Percentiles rank a stretch among this genome's conserved stretches.
Evolutionary conservation across 306 rosid species (phyloP).

Genomic region (Quercus berberidifolia): DNA sequence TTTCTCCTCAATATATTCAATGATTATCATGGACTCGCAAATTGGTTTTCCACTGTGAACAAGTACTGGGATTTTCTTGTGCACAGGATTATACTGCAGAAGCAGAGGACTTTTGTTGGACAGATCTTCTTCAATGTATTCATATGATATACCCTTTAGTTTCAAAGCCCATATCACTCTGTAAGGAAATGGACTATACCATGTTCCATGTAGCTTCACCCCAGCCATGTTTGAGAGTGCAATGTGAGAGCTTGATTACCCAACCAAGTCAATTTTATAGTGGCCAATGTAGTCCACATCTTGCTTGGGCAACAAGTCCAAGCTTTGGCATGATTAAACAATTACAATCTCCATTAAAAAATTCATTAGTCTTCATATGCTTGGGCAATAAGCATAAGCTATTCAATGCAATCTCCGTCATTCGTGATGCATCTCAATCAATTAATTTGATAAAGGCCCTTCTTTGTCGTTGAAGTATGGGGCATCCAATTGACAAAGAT

Average conservation of each 20-base stretch:
- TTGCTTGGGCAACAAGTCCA: no score
- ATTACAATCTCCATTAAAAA: no score
- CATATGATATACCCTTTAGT: slow-evolving; percentile 45
- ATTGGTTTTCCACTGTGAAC: slow-evolving; percentile 51
- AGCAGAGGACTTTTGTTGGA: slow-evolving; percentile 39
- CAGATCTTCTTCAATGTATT: slow-evolving; percentile 49
- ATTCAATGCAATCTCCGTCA: no score
- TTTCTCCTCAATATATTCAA: slow-evolving; percentile 45
- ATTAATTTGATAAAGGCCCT: no score
- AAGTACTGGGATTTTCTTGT: slow-evolving; percentile 51
- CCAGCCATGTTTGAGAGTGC: neutral
- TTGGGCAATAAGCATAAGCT: no score
- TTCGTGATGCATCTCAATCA: no score
- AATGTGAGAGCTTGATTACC: slow-evolving; percentile 13
- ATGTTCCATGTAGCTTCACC: slow-evolving; percentile 41
- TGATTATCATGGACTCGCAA: slow-evolving; percentile 48
- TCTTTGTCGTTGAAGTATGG: no score
- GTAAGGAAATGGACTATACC: slow-evolving; percentile 42
- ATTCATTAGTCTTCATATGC: no score
- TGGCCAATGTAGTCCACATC: no score
- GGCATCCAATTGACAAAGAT: no score
- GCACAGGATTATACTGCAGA: slow-evolving; percentile 41
- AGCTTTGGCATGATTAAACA: no score
- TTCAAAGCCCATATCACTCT: slow-evolving; percentile 52
- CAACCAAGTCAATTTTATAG: slow-evolving; percentile 14